Conservation (phyloP, 371 early-diverging fungal genomes). For the Mucor velutinosus region DNA sequence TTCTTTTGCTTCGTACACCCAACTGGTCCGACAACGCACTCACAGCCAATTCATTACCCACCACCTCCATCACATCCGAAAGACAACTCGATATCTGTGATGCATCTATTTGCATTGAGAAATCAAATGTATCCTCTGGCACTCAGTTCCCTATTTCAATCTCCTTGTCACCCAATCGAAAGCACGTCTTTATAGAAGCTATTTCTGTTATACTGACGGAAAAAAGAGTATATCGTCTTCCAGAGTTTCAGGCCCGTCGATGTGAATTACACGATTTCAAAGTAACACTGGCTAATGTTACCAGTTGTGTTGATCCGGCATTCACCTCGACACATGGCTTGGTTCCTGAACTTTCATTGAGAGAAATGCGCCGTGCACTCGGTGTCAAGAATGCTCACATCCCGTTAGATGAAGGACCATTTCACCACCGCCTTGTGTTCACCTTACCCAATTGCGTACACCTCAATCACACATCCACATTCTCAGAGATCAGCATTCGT, state of each 20-base stretch:
- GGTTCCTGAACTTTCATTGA: slow-evolving; percentile 13
- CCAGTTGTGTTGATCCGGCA: slow-evolving; percentile 22
- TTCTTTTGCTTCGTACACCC: slow-evolving; percentile 31
- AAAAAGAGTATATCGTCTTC: slow-evolving; percentile 28
- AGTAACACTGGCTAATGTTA: slow-evolving; percentile 13
- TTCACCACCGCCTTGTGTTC: slow-evolving; percentile 32
- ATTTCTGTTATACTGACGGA: slow-evolving; percentile 34
- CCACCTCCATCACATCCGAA: slow-evolving; percentile 27
- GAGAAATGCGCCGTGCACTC: slow-evolving; percentile 25
- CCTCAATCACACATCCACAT: slow-evolving; percentile 34
- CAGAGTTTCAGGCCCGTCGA: slow-evolving; percentile 33
- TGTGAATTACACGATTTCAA: slow-evolving; percentile 31
- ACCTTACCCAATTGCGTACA: slow-evolving; percentile 32
- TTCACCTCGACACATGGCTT: slow-evolving; percentile 7
- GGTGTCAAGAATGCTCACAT: slow-evolving; percentile 36
- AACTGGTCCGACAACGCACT: slow-evolving; percentile 31
- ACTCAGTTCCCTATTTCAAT: slow-evolving; percentile 34
- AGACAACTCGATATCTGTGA: slow-evolving; percentile 31
- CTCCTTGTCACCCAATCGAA: slow-evolving; percentile 26
- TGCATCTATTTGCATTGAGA: slow-evolving; percentile 33
- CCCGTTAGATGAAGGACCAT: slow-evolving; percentile 20
- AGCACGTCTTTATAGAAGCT: slow-evolving; percentile 31
- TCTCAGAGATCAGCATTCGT: slow-evolving; percentile 27
- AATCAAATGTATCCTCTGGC: slow-evolving; percentile 34
- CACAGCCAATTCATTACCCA: slow-evolving; percentile 30